Evolutionary conservation across 164 flowering plant genomes (phyloP), one percentile per base, ranked within the genome.

Genomic region (Magnolia sinica): DNA sequence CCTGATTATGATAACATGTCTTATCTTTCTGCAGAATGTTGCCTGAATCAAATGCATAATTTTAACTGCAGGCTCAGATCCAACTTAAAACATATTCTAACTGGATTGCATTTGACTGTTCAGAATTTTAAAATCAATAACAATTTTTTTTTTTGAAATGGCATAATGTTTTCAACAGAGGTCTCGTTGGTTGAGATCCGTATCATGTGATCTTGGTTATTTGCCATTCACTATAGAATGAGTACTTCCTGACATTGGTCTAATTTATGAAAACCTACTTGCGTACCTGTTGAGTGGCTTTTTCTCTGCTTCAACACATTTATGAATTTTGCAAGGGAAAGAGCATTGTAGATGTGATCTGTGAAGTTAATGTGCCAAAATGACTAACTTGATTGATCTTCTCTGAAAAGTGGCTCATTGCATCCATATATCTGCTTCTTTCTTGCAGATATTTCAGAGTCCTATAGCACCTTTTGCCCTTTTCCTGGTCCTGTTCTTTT

Each of bases 401-500:
- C 61, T 55, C 45, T 37, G 45, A 37, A 37, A 37, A 37, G 45
- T 55, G 61, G 61, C 61, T 55, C 16, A 55, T 37, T 0, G 45
- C 45, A 37, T 37, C 45, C 45, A 37, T 37, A 37, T 55, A 16
- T 8, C 16, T 55, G 18, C 18, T 55, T 55, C 61, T 73, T 64
- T 63, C 69, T 73, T 65, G 67, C 96, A 96, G 99, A 89, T 86
- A 50, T 88, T 89, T 74, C 84, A 89, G 82, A 89, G 88, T 82
- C 86, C 94, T 7, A 20, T 87, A 61, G 89, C 86, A 73, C 85
- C 86, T 29, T 75, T 91, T 71, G 85, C 76, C 68, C 83, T 89
- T 77, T 69, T 94, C 61, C 76, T 91, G 76, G 81, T 94, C 72
- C 76, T 93, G 77, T 79, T 88, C 73, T 9, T 89, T 51, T 83